These are phyloP conservation scores for Thielaviopsis ethacetica DNA, from an alignment of 2,329 filamentous ascomycete genomes.

Conservation along the genomic window DNA sequence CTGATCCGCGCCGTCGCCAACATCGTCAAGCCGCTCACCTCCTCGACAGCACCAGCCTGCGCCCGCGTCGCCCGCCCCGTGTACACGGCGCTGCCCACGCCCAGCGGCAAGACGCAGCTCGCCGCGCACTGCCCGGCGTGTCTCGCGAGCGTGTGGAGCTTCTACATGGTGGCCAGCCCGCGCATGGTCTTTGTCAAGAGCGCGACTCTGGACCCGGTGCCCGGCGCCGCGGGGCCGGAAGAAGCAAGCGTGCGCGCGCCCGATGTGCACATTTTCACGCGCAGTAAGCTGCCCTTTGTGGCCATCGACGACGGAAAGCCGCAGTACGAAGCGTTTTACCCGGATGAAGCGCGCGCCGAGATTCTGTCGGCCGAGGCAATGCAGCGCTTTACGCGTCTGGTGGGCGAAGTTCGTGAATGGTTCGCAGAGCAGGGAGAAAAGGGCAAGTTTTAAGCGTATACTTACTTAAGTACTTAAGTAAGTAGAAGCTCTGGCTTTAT, in stretches of 20 bases:
- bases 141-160: not conserved
- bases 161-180: not conserved
- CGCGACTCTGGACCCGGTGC: not conserved
- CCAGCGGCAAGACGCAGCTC: not conserved
- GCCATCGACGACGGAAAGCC: not conserved
- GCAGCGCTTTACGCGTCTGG: not conserved
- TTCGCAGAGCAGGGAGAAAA: not conserved
- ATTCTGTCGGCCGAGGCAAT: not conserved
- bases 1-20: not conserved
- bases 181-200: not conserved
- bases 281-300: not conserved
- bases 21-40: not conserved
- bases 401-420: not conserved
- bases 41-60: too few species aligned
- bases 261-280: not conserved
- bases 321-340: not conserved
- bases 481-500: too few species aligned
- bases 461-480: too few species aligned
- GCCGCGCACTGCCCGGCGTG: not conserved
- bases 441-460: not conserved
- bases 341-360: not conserved
- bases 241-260: not conserved
- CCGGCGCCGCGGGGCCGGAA: too few species aligned
- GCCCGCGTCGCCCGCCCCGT: not conserved
- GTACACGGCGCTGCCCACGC: not conserved